A percentile compares a stretch with the other conserved stretches of the same genome.
These are phyloP conservation scores for Globisporangium perplexum DNA, from an alignment of 352 stramenopile genomes.

Conservation along the genomic window DNA sequence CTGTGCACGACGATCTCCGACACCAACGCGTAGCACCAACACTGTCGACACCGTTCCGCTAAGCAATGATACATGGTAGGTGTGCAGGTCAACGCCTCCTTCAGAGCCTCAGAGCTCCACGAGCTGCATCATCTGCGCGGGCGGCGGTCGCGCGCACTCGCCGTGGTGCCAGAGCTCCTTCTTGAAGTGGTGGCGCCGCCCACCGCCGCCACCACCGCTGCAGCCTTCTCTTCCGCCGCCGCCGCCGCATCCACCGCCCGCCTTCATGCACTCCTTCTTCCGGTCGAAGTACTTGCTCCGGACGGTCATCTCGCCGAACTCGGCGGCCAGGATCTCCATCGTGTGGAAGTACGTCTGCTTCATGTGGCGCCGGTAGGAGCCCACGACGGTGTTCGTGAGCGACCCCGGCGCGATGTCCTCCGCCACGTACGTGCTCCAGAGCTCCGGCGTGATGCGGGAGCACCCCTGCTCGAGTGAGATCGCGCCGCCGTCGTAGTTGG, in stretches of 20 bases:
- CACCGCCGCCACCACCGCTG: too few species aligned
- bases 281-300: not conserved
- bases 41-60: too few species aligned
- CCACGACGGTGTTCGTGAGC: constrained; percentile 42
- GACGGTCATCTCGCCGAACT: constrained; percentile 3
- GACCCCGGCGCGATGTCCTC: constrained; percentile 23
- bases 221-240: too few species aligned
- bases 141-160: not conserved
- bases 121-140: not conserved
- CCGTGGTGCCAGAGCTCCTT: not conserved
- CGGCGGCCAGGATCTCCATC: constrained; percentile 19
- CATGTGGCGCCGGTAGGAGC: constrained; percentile 27
- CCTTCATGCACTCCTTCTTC: not conserved
- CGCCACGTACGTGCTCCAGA: constrained; percentile 4
- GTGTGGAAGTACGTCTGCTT: constrained; percentile 10
- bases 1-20: too few species aligned
- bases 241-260: too few species aligned
- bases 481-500: not conserved
- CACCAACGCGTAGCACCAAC: too few species aligned
- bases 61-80: too few species aligned
- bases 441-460: constrained; percentile 7
- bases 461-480: constrained; percentile 3
- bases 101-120: not conserved
- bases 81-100: too few species aligned
- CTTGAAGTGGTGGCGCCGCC: not conserved